phyloP scores from a whole-genome alignment of 2,329 filamentous ascomycete genomes.

The Nothopassalora personata region DNA sequence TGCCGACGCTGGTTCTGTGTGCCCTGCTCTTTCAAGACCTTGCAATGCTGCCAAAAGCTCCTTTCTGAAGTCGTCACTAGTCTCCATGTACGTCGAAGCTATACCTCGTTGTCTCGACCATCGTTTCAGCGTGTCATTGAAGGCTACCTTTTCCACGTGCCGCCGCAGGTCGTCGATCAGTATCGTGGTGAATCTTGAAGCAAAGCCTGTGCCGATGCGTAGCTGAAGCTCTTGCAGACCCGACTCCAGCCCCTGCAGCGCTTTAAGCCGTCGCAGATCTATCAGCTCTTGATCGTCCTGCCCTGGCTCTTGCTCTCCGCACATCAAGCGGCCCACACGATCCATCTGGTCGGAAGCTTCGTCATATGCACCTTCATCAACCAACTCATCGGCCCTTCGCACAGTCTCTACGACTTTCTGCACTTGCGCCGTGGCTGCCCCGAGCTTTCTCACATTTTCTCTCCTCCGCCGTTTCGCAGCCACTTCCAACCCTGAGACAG shows the following conservation, averaged over 20 bases:
- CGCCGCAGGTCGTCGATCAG: constrained; percentile 72
- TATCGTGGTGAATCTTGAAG: constrained; percentile 70
- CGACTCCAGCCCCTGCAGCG: constrained; percentile 71
- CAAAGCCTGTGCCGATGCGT: constrained; percentile 81
- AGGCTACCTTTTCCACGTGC: constrained; percentile 71
- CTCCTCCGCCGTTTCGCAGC: constrained; percentile 74
- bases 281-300: constrained; percentile 38
- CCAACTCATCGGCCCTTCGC: constrained; percentile 68
- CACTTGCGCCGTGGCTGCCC: constrained; percentile 77
- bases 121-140: constrained; percentile 69
- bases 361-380: constrained; percentile 79
- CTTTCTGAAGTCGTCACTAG: constrained; percentile 64
- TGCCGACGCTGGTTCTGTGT: constrained; percentile 74
- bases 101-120: constrained; percentile 56
- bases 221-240: constrained; percentile 72
- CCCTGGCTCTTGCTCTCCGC: constrained; percentile 57
- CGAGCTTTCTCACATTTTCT: constrained; percentile 78
- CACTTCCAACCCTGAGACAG: constrained; percentile 75
- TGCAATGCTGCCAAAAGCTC: constrained; percentile 66
- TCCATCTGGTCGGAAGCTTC: constrained; percentile 73
- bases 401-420: constrained; percentile 71
- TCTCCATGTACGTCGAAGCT: constrained; percentile 73
- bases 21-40: constrained; percentile 74
- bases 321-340: constrained; percentile 70
- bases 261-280: constrained; percentile 71